Evolutionary conservation across 305 asterid species (phyloP).

Genomic region (Ilex paraguariensis): DNA sequence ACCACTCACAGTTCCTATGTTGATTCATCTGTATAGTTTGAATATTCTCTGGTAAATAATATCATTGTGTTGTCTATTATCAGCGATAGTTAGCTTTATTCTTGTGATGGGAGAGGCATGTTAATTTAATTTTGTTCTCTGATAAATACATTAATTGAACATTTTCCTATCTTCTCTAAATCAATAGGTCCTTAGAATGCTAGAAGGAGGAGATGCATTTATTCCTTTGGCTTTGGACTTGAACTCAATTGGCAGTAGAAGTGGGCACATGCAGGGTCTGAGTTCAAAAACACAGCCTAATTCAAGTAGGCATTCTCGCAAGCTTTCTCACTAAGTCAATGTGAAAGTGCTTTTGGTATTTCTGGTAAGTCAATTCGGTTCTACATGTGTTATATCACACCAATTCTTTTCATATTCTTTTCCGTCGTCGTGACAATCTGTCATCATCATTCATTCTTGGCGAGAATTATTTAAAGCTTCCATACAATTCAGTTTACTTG

Average conservation of each 20-base stretch:
- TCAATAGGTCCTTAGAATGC: constrained; percentile 56
- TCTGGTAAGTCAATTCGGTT: too few species aligned
- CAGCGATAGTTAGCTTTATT: background rate
- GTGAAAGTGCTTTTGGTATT: too few species aligned
- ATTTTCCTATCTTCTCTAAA: constrained; percentile 1
- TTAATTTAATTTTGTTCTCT: background rate
- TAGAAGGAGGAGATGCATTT: constrained; percentile 46
- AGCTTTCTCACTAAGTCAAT: constrained; percentile 24
- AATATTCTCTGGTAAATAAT: background rate
- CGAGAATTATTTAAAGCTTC: too few species aligned
- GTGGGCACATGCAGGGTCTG: constrained; percentile 48
- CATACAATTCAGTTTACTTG: too few species aligned
- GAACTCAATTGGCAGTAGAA: constrained; percentile 49
- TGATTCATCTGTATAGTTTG: background rate
- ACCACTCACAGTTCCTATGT: background rate
- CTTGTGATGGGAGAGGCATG: background rate
- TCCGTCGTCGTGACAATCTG: too few species aligned
- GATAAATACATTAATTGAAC: background rate
- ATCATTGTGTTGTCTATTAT: background rate
- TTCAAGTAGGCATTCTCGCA: constrained; percentile 43
- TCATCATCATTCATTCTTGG: too few species aligned
- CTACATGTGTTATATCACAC: too few species aligned
- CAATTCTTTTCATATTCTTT: too few species aligned
- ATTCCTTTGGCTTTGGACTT: constrained; percentile 31
- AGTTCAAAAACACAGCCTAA: constrained; percentile 21